Evolutionary conservation across 2,329 filamentous ascomycete species (phyloP).

Genomic region (Epichloe bromicola): DNA sequence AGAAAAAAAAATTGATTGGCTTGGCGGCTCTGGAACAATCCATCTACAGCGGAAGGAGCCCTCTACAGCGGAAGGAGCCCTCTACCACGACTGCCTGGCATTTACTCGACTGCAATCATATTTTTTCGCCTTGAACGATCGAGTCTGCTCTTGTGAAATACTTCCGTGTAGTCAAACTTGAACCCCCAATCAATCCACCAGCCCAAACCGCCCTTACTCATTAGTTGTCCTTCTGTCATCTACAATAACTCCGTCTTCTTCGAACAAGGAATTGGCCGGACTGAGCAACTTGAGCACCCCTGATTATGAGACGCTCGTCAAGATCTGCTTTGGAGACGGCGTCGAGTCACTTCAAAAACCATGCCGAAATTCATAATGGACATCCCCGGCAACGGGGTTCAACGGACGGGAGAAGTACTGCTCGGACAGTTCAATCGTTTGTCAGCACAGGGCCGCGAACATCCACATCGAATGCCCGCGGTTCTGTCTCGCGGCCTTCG

Average conservation of each 20-base stretch:
- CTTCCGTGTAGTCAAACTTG: too few relatives aligned
- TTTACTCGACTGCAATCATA: neutral
- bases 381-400: neutral
- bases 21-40: too few relatives aligned
- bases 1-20: too few relatives aligned
- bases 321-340: neutral
- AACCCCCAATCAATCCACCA: too few relatives aligned
- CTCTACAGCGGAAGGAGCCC: neutral
- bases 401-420: neutral
- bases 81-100: neutral
- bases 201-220: too few relatives aligned
- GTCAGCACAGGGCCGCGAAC: constrained; percentile 9
- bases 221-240: too few relatives aligned
- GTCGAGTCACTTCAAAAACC: neutral
- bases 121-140: neutral
- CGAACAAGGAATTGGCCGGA: too few relatives aligned
- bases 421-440: constrained; percentile 8
- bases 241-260: too few relatives aligned
- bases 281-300: neutral
- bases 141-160: too few relatives aligned
- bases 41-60: neutral
- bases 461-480: neutral
- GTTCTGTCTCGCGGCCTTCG: constrained; percentile 9
- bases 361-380: neutral
- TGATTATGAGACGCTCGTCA: neutral